Evolutionary conservation across 2,329 filamentous ascomycete genomes (phyloP).

Genomic region (Chaetomiaceae sp.): DNA sequence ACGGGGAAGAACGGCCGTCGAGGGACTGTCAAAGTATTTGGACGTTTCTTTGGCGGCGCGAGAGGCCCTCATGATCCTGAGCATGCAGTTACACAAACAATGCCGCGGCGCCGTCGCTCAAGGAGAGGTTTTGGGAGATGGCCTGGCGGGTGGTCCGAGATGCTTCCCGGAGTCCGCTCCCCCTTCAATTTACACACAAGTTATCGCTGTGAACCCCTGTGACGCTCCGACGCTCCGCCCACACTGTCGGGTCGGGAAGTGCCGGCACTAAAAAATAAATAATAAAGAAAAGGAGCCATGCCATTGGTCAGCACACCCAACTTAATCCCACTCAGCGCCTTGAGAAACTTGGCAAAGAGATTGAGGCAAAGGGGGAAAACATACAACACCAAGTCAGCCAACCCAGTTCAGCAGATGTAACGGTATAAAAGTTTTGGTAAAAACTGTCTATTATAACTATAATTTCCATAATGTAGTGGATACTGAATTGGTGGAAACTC

Average conservation of each 20-base stretch:
- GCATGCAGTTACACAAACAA: conserved; percentile 1
- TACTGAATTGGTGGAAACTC: too few species aligned
- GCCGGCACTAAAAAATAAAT: conserved; percentile 1
- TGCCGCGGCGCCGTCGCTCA: too few species aligned
- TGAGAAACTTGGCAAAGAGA: too few species aligned
- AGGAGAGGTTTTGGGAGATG: not conserved
- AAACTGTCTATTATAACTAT: too few species aligned
- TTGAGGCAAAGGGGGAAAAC: too few species aligned
- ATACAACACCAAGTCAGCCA: too few species aligned
- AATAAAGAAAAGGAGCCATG: not conserved
- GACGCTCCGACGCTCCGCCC: not conserved
- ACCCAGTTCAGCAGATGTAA: too few species aligned
- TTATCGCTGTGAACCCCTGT: not conserved
- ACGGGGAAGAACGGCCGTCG: conserved; percentile 35
- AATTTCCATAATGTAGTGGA: too few species aligned
- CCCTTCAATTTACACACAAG: not conserved
- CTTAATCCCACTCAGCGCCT: too few species aligned
- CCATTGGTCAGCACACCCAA: not conserved
- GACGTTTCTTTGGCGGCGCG: conserved; percentile 55
- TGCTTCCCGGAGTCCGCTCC: not conserved
- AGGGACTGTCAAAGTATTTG: conserved; percentile 48
- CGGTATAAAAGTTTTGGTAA: too few species aligned
- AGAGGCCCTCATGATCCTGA: conserved; percentile 50
- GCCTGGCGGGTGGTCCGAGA: not conserved
- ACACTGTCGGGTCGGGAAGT: conserved; percentile 11